phyloP scores from a whole-genome alignment of 2,329 filamentous ascomycete species.

The Nemania sp. region DNA sequence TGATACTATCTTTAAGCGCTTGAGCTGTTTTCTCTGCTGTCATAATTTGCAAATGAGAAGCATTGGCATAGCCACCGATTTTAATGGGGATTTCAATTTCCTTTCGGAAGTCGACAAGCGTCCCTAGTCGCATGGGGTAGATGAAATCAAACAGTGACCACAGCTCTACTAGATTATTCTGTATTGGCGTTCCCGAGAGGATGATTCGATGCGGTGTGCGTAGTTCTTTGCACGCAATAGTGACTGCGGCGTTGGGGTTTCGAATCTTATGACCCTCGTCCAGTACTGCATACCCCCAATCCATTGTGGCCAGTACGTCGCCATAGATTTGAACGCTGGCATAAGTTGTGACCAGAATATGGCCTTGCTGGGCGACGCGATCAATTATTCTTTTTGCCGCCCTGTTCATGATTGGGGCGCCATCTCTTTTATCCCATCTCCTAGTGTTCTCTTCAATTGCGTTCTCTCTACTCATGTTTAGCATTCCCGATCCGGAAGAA shows the following conservation, averaged over 20 bases:
- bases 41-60: constrained; percentile 90
- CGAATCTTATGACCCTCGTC: constrained; percentile 99
- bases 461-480: constrained; percentile 74
- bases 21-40: constrained; percentile 94
- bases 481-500: constrained; percentile 94
- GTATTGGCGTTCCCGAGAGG: constrained; percentile 81
- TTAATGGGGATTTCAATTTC: constrained; percentile 95
- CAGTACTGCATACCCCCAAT: constrained; percentile 93
- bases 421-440: constrained; percentile 54
- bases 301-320: constrained; percentile 76
- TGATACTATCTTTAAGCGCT: constrained; percentile 90
- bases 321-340: constrained; percentile 93
- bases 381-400: constrained; percentile 81
- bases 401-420: constrained; percentile 59
- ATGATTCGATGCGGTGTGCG: constrained; percentile 90
- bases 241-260: constrained; percentile 93
- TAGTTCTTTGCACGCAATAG: constrained; percentile 92
- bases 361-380: constrained; percentile 79
- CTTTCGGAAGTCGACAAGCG: constrained; percentile 84
- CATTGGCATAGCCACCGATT: constrained; percentile 92
- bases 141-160: constrained; percentile 85
- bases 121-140: constrained; percentile 93
- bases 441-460: constrained; percentile 59
- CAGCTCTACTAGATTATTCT: constrained; percentile 33
- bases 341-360: constrained; percentile 95